A percentile compares a stretch with the other conserved stretches of the same genome.
Evolutionary conservation across 306 rosid genomes (phyloP).

Genomic region (Malus orientalis): DNA sequence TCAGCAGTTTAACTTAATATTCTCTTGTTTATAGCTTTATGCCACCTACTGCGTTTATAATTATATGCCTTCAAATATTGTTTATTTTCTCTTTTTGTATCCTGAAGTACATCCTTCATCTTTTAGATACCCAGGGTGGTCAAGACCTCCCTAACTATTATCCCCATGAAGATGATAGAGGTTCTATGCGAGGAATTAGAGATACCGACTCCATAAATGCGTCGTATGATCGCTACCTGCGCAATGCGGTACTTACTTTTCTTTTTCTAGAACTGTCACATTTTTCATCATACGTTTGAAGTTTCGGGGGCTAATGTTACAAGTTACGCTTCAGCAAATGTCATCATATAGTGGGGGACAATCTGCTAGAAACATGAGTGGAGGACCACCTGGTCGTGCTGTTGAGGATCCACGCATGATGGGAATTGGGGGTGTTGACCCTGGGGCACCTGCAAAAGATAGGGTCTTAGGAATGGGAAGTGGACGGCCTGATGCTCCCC

Average conservation of each 20-base stretch:
- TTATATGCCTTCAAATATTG: background rate
- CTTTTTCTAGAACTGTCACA: slow-evolving; percentile 9
- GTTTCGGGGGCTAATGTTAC: slow-evolving; percentile 21
- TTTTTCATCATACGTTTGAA: background rate
- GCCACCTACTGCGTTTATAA: background rate
- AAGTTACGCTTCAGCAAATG: slow-evolving; percentile 51
- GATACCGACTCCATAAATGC: slow-evolving; percentile 89
- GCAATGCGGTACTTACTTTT: slow-evolving; percentile 59
- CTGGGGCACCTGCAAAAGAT: slow-evolving; percentile 53
- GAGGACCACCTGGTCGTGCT: slow-evolving; percentile 47
- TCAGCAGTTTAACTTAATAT: background rate
- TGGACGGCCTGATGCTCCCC: slow-evolving; percentile 67
- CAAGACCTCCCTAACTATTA: slow-evolving; percentile 63
- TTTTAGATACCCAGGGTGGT: slow-evolving; percentile 58
- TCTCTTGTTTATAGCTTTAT: background rate
- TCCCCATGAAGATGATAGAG: slow-evolving; percentile 75
- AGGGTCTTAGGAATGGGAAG: slow-evolving; percentile 49
- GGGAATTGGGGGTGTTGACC: slow-evolving; percentile 54
- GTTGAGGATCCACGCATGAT: slow-evolving; percentile 57
- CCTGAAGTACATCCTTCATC: slow-evolving; percentile 26
- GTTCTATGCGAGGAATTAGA: slow-evolving; percentile 61
- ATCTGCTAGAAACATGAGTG: slow-evolving; percentile 59
- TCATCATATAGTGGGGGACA: slow-evolving; percentile 69
- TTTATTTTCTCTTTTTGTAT: slow-evolving; percentile 15
- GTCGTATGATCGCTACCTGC: slow-evolving; percentile 91